These are phyloP conservation scores for Penicillium tannophilum DNA, from an alignment of 495 filamentous ascomycete species.

Conservation along the genomic window DNA sequence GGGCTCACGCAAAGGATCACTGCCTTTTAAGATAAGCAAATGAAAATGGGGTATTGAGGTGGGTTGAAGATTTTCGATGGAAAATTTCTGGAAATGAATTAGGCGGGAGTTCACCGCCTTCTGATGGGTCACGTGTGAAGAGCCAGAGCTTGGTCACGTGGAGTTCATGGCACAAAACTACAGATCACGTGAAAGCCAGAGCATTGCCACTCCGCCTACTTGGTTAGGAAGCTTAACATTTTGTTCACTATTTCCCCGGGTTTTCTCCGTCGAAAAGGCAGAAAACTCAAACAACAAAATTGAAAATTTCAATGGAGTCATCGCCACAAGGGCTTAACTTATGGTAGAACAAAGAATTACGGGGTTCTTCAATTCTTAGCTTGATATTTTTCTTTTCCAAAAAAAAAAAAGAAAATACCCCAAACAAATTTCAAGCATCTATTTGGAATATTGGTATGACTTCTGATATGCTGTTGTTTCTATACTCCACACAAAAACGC, in stretches of 20 bases:
- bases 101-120: conserved; percentile 7
- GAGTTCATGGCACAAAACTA: not conserved
- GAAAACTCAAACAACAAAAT: not conserved
- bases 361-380: no score
- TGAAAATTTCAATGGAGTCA: no score
- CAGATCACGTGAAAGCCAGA: not conserved
- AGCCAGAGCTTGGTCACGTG: not conserved
- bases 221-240: not conserved
- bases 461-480: not conserved
- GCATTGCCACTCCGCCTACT: not conserved
- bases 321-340: no score
- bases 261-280: not conserved
- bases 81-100: conserved; percentile 20
- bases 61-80: conserved; percentile 15
- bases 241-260: not conserved
- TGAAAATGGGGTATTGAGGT: conserved; percentile 14
- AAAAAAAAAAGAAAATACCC: no score
- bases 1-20: conserved; percentile 51
- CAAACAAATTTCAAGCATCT: not conserved
- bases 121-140: not conserved
- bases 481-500: not conserved
- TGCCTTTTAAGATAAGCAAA: conserved; percentile 34
- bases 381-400: no score
- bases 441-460: not conserved
- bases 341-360: no score